Percentiles rank a stretch among this genome's conserved stretches.
Evolutionary conservation across 768 basidiomycete species (phyloP).

Genomic region (Tylopilus cervinicoccineus): DNA sequence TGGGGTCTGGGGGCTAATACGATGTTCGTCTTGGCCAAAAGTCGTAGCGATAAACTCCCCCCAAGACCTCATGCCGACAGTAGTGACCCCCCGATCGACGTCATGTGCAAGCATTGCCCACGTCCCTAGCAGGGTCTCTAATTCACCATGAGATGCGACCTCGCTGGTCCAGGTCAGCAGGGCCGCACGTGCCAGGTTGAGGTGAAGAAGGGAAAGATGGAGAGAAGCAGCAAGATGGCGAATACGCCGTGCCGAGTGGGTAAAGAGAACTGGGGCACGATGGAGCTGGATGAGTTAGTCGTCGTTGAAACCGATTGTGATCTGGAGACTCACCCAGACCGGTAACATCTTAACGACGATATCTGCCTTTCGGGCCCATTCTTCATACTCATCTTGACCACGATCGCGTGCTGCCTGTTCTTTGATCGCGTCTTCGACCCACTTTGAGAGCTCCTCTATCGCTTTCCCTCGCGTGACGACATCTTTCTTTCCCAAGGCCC

Average conservation of each 20-base stretch:
- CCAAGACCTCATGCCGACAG: conserved; percentile 54
- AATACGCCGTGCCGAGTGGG: conserved; percentile 77
- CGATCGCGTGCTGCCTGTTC: conserved; percentile 39
- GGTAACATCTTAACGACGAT: conserved; percentile 63
- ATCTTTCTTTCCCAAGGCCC: conserved; percentile 87
- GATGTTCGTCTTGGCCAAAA: conserved; percentile 4
- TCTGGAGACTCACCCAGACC: conserved; percentile 72
- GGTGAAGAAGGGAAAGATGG: conserved; percentile 62
- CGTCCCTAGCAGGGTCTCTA: conserved; percentile 59
- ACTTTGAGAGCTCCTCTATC: conserved; percentile 73
- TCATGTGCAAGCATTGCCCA: conserved; percentile 76
- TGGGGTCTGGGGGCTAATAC: background rate
- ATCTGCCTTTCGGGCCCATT: conserved; percentile 16
- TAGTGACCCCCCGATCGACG: conserved; percentile 58
- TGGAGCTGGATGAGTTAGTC: conserved; percentile 54
- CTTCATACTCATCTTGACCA: conserved; percentile 7
- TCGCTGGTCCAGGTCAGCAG: conserved; percentile 50
- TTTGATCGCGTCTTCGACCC: conserved; percentile 54
- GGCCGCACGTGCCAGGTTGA: conserved; percentile 45
- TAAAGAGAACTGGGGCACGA: conserved; percentile 76
- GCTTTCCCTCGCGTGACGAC: conserved; percentile 78
- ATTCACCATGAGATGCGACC: conserved; percentile 42
- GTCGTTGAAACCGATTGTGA: background rate
- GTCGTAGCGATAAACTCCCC: conserved; percentile 26
- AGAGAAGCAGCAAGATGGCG: conserved; percentile 56